phyloP scores from a whole-genome alignment of 305 asterid species.

The Fraxinus floribunda region DNA sequence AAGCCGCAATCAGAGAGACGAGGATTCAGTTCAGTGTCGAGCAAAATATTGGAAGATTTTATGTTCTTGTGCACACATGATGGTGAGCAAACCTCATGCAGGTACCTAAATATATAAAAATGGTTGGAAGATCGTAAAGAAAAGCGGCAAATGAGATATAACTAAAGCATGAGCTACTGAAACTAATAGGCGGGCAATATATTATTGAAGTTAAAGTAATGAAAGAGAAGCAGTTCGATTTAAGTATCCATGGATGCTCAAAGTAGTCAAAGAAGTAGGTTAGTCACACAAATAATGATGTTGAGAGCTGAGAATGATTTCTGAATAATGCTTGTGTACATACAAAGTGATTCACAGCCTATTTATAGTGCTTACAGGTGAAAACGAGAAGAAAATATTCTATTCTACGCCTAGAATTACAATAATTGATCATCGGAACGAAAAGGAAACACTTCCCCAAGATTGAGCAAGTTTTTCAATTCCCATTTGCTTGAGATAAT shows the following conservation, averaged over 20 bases:
- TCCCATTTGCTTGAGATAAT: neutral
- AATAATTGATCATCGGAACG: neutral
- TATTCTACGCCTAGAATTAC: neutral
- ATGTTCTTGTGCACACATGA: constrained; percentile 49
- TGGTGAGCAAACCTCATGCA: constrained; percentile 61
- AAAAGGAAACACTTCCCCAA: neutral
- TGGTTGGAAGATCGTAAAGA: neutral
- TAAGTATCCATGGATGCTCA: neutral
- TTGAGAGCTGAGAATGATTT: neutral
- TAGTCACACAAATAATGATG: neutral
- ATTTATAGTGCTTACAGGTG: neutral
- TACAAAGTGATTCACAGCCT: neutral
- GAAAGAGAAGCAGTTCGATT: neutral
- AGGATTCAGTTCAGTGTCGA: constrained; percentile 52
- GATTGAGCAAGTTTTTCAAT: neutral
- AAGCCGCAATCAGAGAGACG: constrained; percentile 57
- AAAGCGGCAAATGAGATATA: neutral
- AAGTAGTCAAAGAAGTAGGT: neutral
- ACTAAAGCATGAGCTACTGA: neutral
- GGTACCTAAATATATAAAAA: constrained; percentile 37
- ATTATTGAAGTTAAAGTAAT: neutral
- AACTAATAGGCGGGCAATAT: neutral
- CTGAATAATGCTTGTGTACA: neutral
- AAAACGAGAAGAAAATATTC: neutral
- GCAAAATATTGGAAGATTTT: constrained; percentile 60